A percentile compares a stretch with the other conserved stretches of the same genome.
Conservation (phyloP, 1,284 basidiomycete species). For the Moniliella sp. region DNA sequence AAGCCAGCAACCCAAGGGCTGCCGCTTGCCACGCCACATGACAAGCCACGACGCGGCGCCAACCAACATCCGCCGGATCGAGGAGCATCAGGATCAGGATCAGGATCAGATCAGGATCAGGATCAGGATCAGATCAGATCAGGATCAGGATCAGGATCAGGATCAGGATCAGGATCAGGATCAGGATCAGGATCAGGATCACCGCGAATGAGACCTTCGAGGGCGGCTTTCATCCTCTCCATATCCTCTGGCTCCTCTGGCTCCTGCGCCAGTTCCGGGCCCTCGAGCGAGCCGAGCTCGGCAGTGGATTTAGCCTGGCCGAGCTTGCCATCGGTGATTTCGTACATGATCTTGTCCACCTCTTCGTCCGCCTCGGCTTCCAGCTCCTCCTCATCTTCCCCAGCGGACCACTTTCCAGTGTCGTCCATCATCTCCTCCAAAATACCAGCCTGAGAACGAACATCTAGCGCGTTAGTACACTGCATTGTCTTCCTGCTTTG, state of each 20-base stretch:
- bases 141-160: too few species aligned
- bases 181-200: too few species aligned
- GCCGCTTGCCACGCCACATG: too few species aligned
- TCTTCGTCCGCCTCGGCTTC: constrained; percentile 92
- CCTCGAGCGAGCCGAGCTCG: constrained; percentile 13
- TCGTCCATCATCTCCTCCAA: constrained; percentile 37
- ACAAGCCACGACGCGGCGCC: too few species aligned
- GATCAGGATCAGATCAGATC: too few species aligned
- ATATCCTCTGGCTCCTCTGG: constrained; percentile 17
- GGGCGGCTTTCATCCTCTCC: constrained; percentile 26
- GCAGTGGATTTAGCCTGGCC: constrained; percentile 19
- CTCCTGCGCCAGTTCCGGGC: constrained; percentile 9
- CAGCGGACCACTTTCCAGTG: constrained; percentile 34
- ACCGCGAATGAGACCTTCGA: constrained; percentile 25
- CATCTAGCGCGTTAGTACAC: constrained; percentile 1
- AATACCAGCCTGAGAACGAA: constrained; percentile 31
- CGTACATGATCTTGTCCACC: constrained; percentile 85
- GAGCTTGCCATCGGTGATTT: constrained; percentile 56
- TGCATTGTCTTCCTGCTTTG: not conserved
- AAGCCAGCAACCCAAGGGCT: too few species aligned
- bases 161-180: too few species aligned
- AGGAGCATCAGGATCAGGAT: too few species aligned
- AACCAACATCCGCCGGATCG: too few species aligned
- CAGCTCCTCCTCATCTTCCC: constrained; percentile 63
- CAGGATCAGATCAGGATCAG: too few species aligned